Base-by-base conservation (phyloP, 495 filamentous ascomycete species). In the Penicillium antarcticum region DNA sequence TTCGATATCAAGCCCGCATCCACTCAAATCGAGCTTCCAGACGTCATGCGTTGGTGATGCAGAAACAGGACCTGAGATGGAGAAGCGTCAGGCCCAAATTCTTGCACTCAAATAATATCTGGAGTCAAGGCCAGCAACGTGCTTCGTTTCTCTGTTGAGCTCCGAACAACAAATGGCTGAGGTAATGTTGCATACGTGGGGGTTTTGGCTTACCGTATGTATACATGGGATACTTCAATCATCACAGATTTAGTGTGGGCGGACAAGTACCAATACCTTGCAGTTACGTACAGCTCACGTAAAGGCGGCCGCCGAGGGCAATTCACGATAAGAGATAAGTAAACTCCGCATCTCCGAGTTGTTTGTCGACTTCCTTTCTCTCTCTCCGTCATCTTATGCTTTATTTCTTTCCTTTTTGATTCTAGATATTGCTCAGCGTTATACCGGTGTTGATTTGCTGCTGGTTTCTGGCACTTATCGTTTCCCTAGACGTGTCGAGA, bases 1-100 rank as follows among this genome's bases (percentile, higher is more conserved):
- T 63, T 57, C 52, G 53, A 62, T 56, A 54, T 67, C 56, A 65
- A 58, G 59, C 59, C 66, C 65, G 69, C 68, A 69, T 65, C 56
- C 66, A 70, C 57, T 57, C 56, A 43, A 60, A 44, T 40, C 47
- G 12, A 55, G 56, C 54, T 60, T 54, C 31, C 47, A 48, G 47
- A 51, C 42, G 46, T 60, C 66, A 68, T 67, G 45, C 55, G 61
- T 49, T 51, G 48, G 37, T 45, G 42, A 10, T 14, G 29, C 34
- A 23, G 48, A 21, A 24, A 48, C 12, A 41, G 33, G 42, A 11
- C 18, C 29, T 18, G 1, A 47, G 33, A 35, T 37, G 24, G 24
- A 11, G 32, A 45, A 52, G 43, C 36, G 23, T 35, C 29, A 24
- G 48, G 45, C 19, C 2, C 18, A 13, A 32, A 8, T 23, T 4